Evolutionary conservation across 2,329 filamentous ascomycete genomes (phyloP), one percentile per base, ranked within the genome.

Genomic region (Fusarium keratoplasticum): DNA sequence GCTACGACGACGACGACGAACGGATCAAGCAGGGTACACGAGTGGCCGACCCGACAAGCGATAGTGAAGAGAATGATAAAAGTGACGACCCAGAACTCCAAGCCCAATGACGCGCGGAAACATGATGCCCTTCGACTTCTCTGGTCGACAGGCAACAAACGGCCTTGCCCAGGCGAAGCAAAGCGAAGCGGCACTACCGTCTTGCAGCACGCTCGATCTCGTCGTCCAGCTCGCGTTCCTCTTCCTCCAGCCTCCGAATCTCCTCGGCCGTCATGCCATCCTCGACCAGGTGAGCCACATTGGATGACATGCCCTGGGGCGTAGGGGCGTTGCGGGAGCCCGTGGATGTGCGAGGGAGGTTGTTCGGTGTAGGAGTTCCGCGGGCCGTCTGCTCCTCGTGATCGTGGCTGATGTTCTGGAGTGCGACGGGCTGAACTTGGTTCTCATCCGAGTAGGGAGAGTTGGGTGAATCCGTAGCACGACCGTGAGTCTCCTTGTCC

Each of bases 181-280:
- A 52, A 52, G 47, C 18, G 61, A 70, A 57, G 58, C 38, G 25
- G 61, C 42, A 71, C 72, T 77, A 78, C 44, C 78, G 72, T 63
- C 76, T 78, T 44, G 74, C 84, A 5, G 83, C 84, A 62, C 84
- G 83, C 79, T 87, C 87, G 76, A 91, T 90, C 33, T 87, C 89
- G 16, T 83, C 87, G 64, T 91, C 89, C 38, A 91, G 81, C 69
- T 87, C 85, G 69, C 86, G 79, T 80, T 91, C 89, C 77, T 91
- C 89, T 70, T 90, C 89, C 75, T 89, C 88, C 47, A 91, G 73
- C 71, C 87, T 79, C 61, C 85, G 82, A 57, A 90, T 88, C 77
- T 91, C 88, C 0, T 87, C 88, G 10, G 83, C 82, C 57, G 89
- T 90, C 89, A 91, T 91, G 59, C 88, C 87, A n/a, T 90, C 88